Conservation (phyloP, 805 yeast species). For the Hagleromyces aurorensis region DNA sequence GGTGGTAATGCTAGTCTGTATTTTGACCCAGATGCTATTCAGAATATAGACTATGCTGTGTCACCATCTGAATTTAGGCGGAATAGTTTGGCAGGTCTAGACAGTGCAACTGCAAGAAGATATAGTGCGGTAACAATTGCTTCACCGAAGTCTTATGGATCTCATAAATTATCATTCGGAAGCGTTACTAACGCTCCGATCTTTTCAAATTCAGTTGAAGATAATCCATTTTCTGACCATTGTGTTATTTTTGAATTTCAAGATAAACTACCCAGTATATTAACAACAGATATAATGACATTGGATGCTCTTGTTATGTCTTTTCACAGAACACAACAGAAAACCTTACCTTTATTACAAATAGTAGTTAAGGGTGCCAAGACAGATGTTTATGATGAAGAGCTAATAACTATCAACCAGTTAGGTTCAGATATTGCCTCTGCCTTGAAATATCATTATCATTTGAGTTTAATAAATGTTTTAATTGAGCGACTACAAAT, state of each 20-base stretch:
- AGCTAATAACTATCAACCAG: not conserved
- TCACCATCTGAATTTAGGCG: slow-evolving; percentile 21
- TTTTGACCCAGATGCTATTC: slow-evolving; percentile 6
- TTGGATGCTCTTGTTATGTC: slow-evolving; percentile 11
- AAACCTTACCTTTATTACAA: slow-evolving; percentile 6
- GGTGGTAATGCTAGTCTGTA: slow-evolving; percentile 5
- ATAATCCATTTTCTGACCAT: slow-evolving; percentile 8
- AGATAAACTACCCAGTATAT: slow-evolving; percentile 6
- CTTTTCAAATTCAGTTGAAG: not conserved
- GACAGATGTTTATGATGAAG: not conserved
- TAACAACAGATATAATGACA: slow-evolving; percentile 11
- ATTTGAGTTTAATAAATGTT: slow-evolving; percentile 7
- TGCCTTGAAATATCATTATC: slow-evolving; percentile 11
- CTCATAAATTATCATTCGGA: no score
- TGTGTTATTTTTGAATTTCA: slow-evolving; percentile 6
- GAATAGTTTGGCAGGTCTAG: slow-evolving; percentile 19
- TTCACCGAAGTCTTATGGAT: no score
- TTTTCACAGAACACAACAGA: slow-evolving; percentile 4
- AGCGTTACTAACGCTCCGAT: no score
- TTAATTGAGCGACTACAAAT: slow-evolving; percentile 10
- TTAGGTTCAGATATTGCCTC: slow-evolving; percentile 5
- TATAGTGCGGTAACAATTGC: slow-evolving; percentile 14
- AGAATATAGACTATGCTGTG: slow-evolving; percentile 10
- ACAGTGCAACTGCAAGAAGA: slow-evolving; percentile 15
- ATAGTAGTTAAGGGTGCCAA: slow-evolving; percentile 4